A percentile compares a stretch with the other conserved stretches of the same genome.
Evolutionary conservation across 331 rosid genomes (phyloP).

Genomic region (Quercus phellos): DNA sequence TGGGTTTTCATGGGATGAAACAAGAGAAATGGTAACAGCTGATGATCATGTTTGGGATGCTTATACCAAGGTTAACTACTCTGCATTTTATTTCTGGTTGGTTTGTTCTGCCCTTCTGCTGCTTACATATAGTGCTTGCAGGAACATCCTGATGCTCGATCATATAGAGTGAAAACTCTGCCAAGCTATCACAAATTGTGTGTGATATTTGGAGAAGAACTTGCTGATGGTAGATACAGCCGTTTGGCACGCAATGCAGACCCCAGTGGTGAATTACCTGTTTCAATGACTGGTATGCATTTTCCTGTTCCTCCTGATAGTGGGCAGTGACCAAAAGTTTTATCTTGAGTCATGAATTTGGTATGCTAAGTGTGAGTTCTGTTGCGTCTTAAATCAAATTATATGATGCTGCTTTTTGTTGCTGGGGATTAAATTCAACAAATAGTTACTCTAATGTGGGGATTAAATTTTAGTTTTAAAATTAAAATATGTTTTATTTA

Average conservation of each 20-base stretch:
- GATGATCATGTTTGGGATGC: constrained; percentile 64
- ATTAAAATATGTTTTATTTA: neutral
- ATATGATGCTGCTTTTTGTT: neutral
- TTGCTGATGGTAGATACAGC: constrained; percentile 48
- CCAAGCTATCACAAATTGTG: constrained; percentile 61
- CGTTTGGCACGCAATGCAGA: constrained; percentile 41
- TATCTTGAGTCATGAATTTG: neutral
- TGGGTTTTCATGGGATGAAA: constrained; percentile 77
- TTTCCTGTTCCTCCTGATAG: constrained; percentile 1
- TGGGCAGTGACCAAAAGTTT: neutral
- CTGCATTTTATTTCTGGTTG: constrained; percentile 4
- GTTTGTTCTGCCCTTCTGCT: constrained; percentile 17
- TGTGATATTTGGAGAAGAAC: constrained; percentile 56
- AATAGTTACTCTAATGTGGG: neutral
- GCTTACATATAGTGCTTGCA: constrained; percentile 32
- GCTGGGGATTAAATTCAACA: neutral
- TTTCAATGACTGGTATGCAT: constrained; percentile 39
- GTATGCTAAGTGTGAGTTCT: neutral
- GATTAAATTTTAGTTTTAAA: neutral
- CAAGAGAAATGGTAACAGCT: constrained; percentile 64
- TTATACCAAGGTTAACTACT: constrained; percentile 46
- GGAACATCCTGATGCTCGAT: constrained; percentile 71
- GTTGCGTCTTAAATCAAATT: neutral
- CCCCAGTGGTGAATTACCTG: constrained; percentile 32
- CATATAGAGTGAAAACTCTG: constrained; percentile 70